Base-by-base conservation (phyloP, 768 basidiomycete genomes). In the Termitomyces sp. region DNA sequence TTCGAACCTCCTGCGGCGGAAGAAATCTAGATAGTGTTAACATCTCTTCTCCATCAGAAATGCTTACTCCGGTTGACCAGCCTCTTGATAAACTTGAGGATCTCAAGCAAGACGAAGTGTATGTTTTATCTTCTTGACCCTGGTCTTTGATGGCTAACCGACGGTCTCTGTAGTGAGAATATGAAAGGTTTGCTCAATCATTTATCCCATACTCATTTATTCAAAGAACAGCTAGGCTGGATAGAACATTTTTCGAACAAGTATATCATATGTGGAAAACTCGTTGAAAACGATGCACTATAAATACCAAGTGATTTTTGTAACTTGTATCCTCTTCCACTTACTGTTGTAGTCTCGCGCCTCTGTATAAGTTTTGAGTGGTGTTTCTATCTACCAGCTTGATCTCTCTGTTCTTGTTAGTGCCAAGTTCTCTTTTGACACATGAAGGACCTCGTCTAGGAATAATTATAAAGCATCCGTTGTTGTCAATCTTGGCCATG, bases 221-320 rank as follows among this genome's bases (percentile, higher is more conserved):
- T 63, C 53, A 53, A 40, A 55, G 55, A 55, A 48, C 18, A 50
- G 26, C 49, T 65, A 90, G 90, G 92, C 24, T 98, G 94, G 94
- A 88, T 93, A 60, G 91, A 94, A 24, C 94, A 96, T 69, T 97
- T 98, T 72, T 81, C 85, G 41, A 87, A 84, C 79, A 97, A 96
- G 70, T 96, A 97, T 68, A 92, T 93, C 66, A 72, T 93, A 50
- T 94, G 92, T 66, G 94, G 94, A 44, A 87, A 84, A 66, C 80
- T 98, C 26, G 89, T 94, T 53, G 89, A 94, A 73, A 92, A 90
- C 66, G 83, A 84, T 62, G 82, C 78, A 50, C 64, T 75, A 63
- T 80, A 73, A 66, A 62, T 48, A 59, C 6, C 18, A 2, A 41
- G 6, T 41, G 18, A 26, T 52, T n/a, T 30, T 52, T 40, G 36